These are phyloP conservation scores for Digitaria exilis DNA, from an alignment of 202 grass and related monocot species.

Conservation along the genomic window DNA sequence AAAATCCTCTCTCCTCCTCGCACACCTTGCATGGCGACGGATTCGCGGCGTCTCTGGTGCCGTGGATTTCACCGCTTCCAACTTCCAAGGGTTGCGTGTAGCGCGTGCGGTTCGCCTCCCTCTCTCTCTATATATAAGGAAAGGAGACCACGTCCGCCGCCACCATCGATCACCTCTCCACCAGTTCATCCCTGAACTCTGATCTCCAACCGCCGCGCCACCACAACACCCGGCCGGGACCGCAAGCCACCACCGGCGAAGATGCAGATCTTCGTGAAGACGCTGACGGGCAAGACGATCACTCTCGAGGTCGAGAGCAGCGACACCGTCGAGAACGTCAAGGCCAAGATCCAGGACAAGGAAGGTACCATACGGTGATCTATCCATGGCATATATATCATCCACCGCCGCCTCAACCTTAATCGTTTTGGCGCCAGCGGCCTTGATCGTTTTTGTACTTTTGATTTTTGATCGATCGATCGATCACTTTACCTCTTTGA, in stretches of 20 bases:
- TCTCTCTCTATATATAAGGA: background rate
- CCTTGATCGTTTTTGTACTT: background rate
- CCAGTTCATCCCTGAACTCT: background rate
- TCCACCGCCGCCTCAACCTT: background rate
- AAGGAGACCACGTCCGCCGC: background rate
- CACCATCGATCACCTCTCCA: background rate
- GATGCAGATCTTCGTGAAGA: constrained; percentile 98
- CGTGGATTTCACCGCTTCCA: background rate
- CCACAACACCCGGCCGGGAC: background rate
- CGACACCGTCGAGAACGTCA: constrained; percentile 91
- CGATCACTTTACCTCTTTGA: too few species aligned
- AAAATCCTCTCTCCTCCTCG: too few species aligned
- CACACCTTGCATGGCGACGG: too few species aligned
- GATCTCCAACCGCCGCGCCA: background rate
- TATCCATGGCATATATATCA: background rate
- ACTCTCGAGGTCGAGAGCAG: constrained; percentile 95
- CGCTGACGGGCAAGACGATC: constrained; percentile 88
- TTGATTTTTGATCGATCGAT: background rate
- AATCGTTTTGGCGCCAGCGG: background rate
- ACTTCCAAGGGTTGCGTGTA: background rate
- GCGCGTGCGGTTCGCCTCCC: background rate
- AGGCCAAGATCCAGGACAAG: constrained; percentile 93
- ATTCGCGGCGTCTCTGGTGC: background rate
- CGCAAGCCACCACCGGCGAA: background rate
- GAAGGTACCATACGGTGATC: background rate